Percentiles rank a stretch among this genome's conserved stretches.
These are phyloP conservation scores for Solanum paucissectum DNA, from an alignment of 257 asterid species.

Conservation along the genomic window DNA sequence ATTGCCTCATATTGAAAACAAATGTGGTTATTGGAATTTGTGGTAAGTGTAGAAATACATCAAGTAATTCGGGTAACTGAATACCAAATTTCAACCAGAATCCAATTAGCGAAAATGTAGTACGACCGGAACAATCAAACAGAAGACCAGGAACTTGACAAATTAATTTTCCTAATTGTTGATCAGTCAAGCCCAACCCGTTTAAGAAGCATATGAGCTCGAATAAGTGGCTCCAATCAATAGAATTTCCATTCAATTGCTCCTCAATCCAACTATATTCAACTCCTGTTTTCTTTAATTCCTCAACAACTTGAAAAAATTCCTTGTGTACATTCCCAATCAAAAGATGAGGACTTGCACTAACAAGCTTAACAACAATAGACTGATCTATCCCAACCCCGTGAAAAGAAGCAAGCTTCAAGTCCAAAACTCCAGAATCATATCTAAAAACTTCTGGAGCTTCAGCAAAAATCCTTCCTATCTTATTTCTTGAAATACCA, in stretches of 20 bases:
- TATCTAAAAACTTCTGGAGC: constrained; percentile 46
- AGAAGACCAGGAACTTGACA: constrained; percentile 32
- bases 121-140: constrained; percentile 43
- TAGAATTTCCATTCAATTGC: constrained; percentile 26
- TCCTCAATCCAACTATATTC: constrained; percentile 34
- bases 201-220: constrained; percentile 26
- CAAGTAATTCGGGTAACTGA: constrained; percentile 12
- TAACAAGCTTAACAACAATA: constrained; percentile 37
- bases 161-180: constrained; percentile 24
- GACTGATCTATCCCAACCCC: constrained; percentile 40
- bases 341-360: constrained; percentile 48
- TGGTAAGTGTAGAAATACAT: constrained; percentile 36
- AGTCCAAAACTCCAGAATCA: constrained; percentile 26
- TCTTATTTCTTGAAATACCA: constrained; percentile 41
- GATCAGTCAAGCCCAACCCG: constrained; percentile 32
- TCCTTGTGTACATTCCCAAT: constrained; percentile 16
- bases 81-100: constrained; percentile 42
- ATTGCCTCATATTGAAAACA: constrained; percentile 22
- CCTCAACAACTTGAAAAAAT: constrained; percentile 26
- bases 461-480: constrained; percentile 48
- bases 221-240: constrained; percentile 38
- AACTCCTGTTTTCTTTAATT: constrained; percentile 30
- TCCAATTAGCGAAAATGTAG: constrained; percentile 30
- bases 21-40: constrained; percentile 25
- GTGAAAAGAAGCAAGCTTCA: constrained; percentile 35